A percentile compares a stretch with the other conserved stretches of the same genome.
These are phyloP conservation scores for Rheum nobile DNA, from an alignment of 148 eudicot species.

Conservation along the genomic window DNA sequence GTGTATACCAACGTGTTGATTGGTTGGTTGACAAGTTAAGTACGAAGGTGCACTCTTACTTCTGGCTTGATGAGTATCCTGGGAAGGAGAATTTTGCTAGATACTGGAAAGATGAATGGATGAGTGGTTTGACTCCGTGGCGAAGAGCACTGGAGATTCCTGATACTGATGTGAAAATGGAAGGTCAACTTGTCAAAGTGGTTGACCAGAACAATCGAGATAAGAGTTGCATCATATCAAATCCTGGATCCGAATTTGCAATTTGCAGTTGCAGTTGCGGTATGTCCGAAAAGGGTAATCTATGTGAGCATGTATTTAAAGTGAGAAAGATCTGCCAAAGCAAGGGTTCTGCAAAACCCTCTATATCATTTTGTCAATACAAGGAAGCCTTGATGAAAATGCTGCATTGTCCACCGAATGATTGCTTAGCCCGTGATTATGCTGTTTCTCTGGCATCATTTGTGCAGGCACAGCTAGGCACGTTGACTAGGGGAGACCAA, in stretches of 20 bases:
- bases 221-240: slow-evolving; percentile 29
- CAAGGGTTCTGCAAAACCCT: slow-evolving; percentile 33
- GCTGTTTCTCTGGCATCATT: slow-evolving; percentile 77
- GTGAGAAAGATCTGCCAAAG: slow-evolving; percentile 33
- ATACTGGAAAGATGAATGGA: slow-evolving; percentile 77
- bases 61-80: slow-evolving; percentile 88
- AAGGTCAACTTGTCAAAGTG: slow-evolving; percentile 51
- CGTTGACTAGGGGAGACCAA: slow-evolving; percentile 18
- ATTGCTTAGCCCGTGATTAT: slow-evolving; percentile 83
- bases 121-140: slow-evolving; percentile 62
- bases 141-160: slow-evolving; percentile 50
- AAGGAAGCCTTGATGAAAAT: slow-evolving; percentile 51
- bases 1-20: slow-evolving; percentile 66
- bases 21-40: slow-evolving; percentile 74
- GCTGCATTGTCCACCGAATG: slow-evolving; percentile 49
- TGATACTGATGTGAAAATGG: slow-evolving; percentile 49
- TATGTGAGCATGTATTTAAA: slow-evolving; percentile 83
- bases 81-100: slow-evolving; percentile 76
- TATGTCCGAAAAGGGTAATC: slow-evolving; percentile 50
- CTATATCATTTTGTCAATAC: slow-evolving; percentile 57
- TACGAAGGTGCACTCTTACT: slow-evolving; percentile 81
- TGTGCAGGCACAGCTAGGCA: slow-evolving; percentile 52
- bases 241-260: slow-evolving; percentile 75
- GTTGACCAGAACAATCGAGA: slow-evolving; percentile 38
- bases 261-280: slow-evolving; percentile 66